Evolutionary conservation across 306 rosid species (phyloP).

Genomic region (Casuarina glauca): DNA sequence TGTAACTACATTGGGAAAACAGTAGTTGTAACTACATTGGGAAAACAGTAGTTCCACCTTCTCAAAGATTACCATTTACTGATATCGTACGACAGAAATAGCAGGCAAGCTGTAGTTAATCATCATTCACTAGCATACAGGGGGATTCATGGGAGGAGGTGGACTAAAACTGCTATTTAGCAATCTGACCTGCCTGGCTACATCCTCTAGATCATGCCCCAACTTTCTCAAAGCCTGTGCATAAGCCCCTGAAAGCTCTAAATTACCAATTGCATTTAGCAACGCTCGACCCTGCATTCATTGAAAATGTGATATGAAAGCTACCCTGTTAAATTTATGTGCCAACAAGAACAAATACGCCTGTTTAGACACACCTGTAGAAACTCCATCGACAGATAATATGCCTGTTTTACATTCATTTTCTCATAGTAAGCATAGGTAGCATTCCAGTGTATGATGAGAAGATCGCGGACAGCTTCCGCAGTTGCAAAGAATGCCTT

Average conservation of each 20-base stretch:
- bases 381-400: slow-evolving; percentile 97
- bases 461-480: slow-evolving; percentile 85
- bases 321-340: slow-evolving; percentile 77
- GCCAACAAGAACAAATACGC: slow-evolving; percentile 96
- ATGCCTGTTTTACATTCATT: slow-evolving; percentile 87
- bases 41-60: neutral
- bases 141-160: neutral
- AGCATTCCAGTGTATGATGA: slow-evolving; percentile 82
- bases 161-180: neutral
- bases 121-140: neutral
- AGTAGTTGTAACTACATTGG: neutral
- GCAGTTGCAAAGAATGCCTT: slow-evolving; percentile 89
- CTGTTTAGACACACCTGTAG: slow-evolving; percentile 93
- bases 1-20: neutral
- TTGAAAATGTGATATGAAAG: slow-evolving; percentile 16
- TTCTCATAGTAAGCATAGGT: slow-evolving; percentile 70
- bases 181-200: slow-evolving; percentile 62
- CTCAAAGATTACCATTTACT: neutral
- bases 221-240: slow-evolving; percentile 88
- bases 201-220: slow-evolving; percentile 73
- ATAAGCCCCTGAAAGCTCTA: slow-evolving; percentile 83
- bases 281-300: slow-evolving; percentile 80
- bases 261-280: slow-evolving; percentile 90
- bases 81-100: neutral
- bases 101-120: neutral